Conservation (phyloP, 176 grass and related monocot species). For the Carex littledalei region DNA sequence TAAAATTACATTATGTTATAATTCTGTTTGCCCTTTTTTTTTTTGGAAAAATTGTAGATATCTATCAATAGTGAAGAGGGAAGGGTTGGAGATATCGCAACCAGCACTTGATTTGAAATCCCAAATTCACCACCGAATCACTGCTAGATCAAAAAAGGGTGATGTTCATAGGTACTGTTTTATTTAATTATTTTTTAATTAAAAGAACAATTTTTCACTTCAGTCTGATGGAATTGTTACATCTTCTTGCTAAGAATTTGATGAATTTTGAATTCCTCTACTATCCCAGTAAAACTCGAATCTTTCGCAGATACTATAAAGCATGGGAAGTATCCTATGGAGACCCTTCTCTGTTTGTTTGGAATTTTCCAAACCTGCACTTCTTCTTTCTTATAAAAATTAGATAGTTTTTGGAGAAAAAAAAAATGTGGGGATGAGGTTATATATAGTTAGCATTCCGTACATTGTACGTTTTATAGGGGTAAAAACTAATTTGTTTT, state of each 20-base stretch:
- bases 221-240: not conserved
- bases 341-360: not conserved
- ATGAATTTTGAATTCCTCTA: not conserved
- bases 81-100: conserved; percentile 85
- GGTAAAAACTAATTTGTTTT: not conserved
- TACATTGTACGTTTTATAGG: not conserved
- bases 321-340: not conserved
- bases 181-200: not conserved
- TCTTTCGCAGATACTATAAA: not conserved
- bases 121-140: conserved; percentile 66
- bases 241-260: not conserved
- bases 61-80: conserved; percentile 31
- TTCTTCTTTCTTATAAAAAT: not conserved
- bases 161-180: conserved; percentile 39
- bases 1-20: not conserved
- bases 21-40: not conserved
- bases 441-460: no score
- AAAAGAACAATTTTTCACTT: not conserved
- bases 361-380: not conserved
- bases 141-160: conserved; percentile 31
- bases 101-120: conserved; percentile 72
- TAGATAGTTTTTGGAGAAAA: not conserved
- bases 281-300: not conserved
- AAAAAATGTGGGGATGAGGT: not conserved
- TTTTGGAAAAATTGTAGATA: conserved; percentile 28